These are phyloP conservation scores for Orychophragmus violaceus DNA, from an alignment of 345 rosid species.

Conservation along the genomic window DNA sequence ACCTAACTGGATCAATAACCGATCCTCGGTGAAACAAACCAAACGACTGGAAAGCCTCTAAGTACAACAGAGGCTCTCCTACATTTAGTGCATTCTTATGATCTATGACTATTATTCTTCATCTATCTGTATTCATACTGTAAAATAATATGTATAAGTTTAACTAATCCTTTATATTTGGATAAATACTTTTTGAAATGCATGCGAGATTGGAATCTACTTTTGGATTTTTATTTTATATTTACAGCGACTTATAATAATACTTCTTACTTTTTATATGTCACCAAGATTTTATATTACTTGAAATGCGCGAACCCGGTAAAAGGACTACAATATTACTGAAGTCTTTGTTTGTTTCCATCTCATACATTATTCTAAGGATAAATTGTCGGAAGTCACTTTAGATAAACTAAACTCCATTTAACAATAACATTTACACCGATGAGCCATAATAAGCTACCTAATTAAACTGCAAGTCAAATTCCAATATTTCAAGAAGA, in stretches of 20 bases:
- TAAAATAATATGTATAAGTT: neutral
- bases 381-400: neutral
- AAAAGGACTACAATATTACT: neutral
- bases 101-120: no score
- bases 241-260: neutral
- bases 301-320: neutral
- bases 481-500: neutral
- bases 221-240: neutral
- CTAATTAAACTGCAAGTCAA: no score
- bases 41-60: no score
- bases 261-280: neutral
- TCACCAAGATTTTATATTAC: neutral
- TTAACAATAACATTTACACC: neutral
- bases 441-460: neutral
- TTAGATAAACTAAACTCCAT: neutral
- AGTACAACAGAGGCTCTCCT: no score
- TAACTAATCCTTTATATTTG: no score
- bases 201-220: slow-evolving; percentile 15
- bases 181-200: neutral
- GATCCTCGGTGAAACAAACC: no score
- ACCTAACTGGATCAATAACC: no score
- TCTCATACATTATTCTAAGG: neutral
- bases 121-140: neutral
- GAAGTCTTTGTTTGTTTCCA: neutral
- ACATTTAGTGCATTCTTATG: no score